Evolutionary conservation across 441 rosid genomes (phyloP).

Genomic region (Pelargonium australe): DNA sequence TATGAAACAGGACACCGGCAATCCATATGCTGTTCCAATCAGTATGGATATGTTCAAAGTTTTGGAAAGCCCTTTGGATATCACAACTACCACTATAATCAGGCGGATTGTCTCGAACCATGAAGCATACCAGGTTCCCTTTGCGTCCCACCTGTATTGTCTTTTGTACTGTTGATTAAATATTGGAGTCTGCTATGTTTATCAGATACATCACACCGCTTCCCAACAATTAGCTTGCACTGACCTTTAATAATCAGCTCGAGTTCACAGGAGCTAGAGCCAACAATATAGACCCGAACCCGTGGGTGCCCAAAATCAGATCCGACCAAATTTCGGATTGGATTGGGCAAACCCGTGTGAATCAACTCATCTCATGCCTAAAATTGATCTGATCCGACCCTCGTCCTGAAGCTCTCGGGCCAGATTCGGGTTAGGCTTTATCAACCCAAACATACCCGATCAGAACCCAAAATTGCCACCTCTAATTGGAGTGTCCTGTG

Average conservation of each 20-base stretch:
- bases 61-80: conserved; percentile 69
- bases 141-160: not conserved
- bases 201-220: not conserved
- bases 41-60: conserved; percentile 65
- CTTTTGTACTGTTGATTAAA: not conserved
- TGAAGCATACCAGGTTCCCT: conserved; percentile 58
- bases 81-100: conserved; percentile 68
- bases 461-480: too few species aligned
- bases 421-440: too few species aligned
- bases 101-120: conserved; percentile 80
- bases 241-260: not conserved
- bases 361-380: too few species aligned
- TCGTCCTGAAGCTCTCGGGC: too few species aligned
- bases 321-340: too few species aligned
- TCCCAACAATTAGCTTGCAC: not conserved
- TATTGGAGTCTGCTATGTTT: not conserved
- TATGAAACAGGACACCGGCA: conserved; percentile 43
- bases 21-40: conserved; percentile 77
- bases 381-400: too few species aligned
- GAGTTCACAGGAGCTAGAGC: not conserved
- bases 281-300: too few species aligned
- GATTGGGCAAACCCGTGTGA: too few species aligned
- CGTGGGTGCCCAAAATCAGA: not conserved
- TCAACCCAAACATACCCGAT: too few species aligned
- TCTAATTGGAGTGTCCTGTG: too few species aligned